A percentile compares a stretch with the other conserved stretches of the same genome.
These are phyloP conservation scores for Trichoderma polysporum DNA, from an alignment of 2,329 filamentous ascomycete species.

Conservation along the genomic window DNA sequence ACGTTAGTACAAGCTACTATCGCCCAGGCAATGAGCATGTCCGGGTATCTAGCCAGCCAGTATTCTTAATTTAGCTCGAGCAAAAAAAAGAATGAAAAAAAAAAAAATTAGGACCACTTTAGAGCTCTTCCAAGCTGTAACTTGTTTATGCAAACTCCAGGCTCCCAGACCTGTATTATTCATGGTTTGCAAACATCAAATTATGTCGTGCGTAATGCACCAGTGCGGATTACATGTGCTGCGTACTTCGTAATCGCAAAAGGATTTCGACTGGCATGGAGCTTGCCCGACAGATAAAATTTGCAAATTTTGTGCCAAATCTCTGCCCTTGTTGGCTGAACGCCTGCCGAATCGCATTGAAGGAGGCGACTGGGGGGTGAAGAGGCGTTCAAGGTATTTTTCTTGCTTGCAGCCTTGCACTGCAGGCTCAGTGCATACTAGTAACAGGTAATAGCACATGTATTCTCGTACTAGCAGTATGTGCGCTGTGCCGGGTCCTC, in stretches of 20 bases:
- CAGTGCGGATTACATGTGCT: background rate
- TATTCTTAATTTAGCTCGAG: background rate
- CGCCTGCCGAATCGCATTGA: conserved; percentile 12
- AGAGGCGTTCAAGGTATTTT: conserved; percentile 15
- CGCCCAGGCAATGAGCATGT: background rate
- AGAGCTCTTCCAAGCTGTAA: too few relatives aligned
- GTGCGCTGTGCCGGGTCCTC: conserved; percentile 1
- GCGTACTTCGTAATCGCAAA: conserved; percentile 5
- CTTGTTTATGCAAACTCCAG: too few relatives aligned
- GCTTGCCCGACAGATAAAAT: conserved; percentile 11
- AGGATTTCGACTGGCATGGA: background rate
- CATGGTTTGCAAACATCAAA: background rate
- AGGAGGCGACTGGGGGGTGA: conserved; percentile 15
- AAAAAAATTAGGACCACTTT: too few relatives aligned
- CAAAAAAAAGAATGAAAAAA: background rate
- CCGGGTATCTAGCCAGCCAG: background rate
- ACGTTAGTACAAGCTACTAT: background rate
- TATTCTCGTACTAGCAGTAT: background rate
- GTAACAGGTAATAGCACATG: background rate
- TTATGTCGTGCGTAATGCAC: background rate
- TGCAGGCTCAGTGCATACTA: conserved; percentile 13
- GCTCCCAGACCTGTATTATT: background rate
- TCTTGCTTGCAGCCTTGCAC: conserved; percentile 21
- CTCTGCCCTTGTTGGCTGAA: conserved; percentile 11
- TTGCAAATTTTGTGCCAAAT: conserved; percentile 11